A percentile compares a stretch with the other conserved stretches of the same genome.
phyloP scores from a whole-genome alignment of 768 basidiomycete genomes.

The Lentinula detonsa region DNA sequence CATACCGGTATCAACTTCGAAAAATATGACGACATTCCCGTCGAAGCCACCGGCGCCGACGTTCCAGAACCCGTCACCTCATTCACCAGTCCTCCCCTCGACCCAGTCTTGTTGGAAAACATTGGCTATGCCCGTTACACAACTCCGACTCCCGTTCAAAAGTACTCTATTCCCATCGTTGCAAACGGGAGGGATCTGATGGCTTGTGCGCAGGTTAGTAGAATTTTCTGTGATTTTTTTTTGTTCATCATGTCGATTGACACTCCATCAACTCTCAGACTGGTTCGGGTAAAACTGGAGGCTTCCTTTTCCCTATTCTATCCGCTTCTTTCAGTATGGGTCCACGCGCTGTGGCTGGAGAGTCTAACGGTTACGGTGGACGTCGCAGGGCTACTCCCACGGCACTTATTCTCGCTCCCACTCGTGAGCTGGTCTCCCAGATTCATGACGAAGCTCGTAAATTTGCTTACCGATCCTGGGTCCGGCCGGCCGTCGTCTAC shows the following conservation, averaged over 20 bases:
- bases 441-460: constrained; percentile 99
- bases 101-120: constrained; percentile 92
- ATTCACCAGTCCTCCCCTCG: constrained; percentile 86
- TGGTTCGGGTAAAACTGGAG: constrained; percentile 98
- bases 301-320: constrained; percentile 98
- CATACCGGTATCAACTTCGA: constrained; percentile 99
- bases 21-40: constrained; percentile 99
- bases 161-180: constrained; percentile 99
- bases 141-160: constrained; percentile 97
- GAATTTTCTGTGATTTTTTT: neutral
- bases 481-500: constrained; percentile 97
- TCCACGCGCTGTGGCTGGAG: constrained; percentile 64
- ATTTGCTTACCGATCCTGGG: constrained; percentile 99
- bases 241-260: constrained; percentile 10
- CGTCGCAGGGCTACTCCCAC: constrained; percentile 95
- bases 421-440: constrained; percentile 97
- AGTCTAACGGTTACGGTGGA: constrained; percentile 43
- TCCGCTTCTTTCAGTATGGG: constrained; percentile 86
- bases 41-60: constrained; percentile 94
- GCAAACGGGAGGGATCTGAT: constrained; percentile 84
- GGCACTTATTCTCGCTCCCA: constrained; percentile 95
- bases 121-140: constrained; percentile 90
- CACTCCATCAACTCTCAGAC: constrained; percentile 51
- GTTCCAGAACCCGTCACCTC: constrained; percentile 92
- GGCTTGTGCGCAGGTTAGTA: constrained; percentile 85